Base-by-base conservation (phyloP, 2,329 filamentous ascomycete species). In the Hysterium pulicare region DNA sequence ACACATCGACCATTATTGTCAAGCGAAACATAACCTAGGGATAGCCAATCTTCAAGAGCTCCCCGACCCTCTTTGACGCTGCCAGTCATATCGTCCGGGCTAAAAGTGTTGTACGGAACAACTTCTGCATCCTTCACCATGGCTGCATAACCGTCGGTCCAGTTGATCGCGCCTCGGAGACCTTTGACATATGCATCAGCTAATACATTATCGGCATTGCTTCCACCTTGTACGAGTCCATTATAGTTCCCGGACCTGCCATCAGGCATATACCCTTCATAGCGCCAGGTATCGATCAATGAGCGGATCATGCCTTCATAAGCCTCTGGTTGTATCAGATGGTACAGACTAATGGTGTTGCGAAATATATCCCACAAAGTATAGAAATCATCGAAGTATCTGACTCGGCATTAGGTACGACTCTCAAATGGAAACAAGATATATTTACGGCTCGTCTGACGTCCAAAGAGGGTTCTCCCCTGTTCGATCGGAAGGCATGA, bases 321-420 rank as follows among this genome's bases (percentile, higher is more conserved):
- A 5, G 30, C 15, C 10, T 36, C 39, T 10, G 47, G 47, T 16
- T 48, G 41, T 20, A 55, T 45, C 15, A 55, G 36, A 22, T 49
- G 42, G 23, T 49, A 53, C 10, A 55, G 37, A 11, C 44, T 45
- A 8, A 48, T 37, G 2, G 46, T 26, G 21, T 44, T 47, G 6
- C 51, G 33, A 38, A 53, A 53, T 5, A 37, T 40, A n/a, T 48
- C 46, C 43, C 46, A 44, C 5, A 44, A 15, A 3, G 41, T 24
- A 6, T 44, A 44, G 17, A n/a, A 16, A 57, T 33, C 8, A 57
- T n/a, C n/a, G 55, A 55, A 64, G 50, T 86, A 87, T 0, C n/a
- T n/a, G n/a, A n/a, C n/a, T n/a, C n/a, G n/a, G n/a, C n/a, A n/a
- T n/a, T n/a, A n/a, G n/a, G n/a, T n/a, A n/a, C n/a, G n/a, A n/a